phyloP scores from a whole-genome alignment of 441 rosid genomes.

The Jatropha podagrica region DNA sequence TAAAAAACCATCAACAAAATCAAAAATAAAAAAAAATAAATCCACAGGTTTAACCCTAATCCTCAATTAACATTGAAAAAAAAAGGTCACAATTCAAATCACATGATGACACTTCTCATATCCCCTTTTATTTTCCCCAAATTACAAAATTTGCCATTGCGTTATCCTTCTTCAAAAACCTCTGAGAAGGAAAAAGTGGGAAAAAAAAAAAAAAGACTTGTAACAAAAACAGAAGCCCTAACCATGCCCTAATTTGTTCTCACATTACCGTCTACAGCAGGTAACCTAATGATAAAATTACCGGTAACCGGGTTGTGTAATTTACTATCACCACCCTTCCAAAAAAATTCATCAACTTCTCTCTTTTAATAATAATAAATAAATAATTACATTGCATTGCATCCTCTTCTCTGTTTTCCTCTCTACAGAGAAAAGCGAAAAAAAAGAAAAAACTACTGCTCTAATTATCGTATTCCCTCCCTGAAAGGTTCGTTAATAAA shows the following conservation, averaged over 20 bases:
- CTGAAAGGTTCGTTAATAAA: background rate
- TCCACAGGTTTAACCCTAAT: background rate
- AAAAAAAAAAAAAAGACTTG: no score
- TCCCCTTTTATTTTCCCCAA: background rate
- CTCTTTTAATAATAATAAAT: background rate
- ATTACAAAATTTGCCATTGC: conserved; percentile 6
- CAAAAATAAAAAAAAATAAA: background rate
- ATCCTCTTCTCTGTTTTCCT: conserved; percentile 9
- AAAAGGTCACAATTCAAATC: background rate
- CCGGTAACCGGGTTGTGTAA: conserved; percentile 45
- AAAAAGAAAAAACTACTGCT: background rate
- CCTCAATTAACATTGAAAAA: background rate
- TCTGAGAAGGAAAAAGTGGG: no score
- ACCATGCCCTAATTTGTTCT: conserved; percentile 30
- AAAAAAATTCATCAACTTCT: background rate
- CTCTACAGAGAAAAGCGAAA: background rate
- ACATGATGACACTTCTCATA: background rate
- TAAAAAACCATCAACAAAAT: background rate
- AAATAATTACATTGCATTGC: background rate
- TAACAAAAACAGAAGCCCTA: background rate
- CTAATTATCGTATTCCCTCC: conserved; percentile 4
- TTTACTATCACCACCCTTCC: conserved; percentile 30
- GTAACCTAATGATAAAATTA: conserved; percentile 33
- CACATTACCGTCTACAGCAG: conserved; percentile 46
- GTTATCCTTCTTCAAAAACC: background rate